Evolutionary conservation across 2,329 filamentous ascomycete genomes (phyloP).

Genomic region (Coniosporium uncinatum): DNA sequence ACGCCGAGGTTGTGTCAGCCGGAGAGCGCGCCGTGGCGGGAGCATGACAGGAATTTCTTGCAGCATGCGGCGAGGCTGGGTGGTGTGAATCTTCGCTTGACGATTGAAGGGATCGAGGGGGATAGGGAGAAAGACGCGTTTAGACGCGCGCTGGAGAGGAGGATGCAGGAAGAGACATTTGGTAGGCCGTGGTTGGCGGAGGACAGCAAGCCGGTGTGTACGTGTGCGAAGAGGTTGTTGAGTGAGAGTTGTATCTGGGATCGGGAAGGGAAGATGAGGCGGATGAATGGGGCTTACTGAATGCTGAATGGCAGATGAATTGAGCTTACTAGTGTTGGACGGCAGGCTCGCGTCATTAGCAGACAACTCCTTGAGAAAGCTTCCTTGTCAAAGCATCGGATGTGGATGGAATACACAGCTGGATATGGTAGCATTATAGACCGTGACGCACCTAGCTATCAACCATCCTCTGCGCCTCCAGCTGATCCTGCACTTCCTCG

Average conservation of each 20-base stretch:
- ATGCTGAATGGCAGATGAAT: too few relatives aligned
- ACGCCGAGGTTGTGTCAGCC: slow-evolving; percentile 5
- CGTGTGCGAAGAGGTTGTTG: slow-evolving; percentile 8
- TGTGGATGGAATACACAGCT: too few relatives aligned
- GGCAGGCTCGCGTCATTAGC: too few relatives aligned
- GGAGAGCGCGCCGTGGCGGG: background rate
- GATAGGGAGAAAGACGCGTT: slow-evolving; percentile 5
- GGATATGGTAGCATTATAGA: too few relatives aligned
- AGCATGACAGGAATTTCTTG: slow-evolving; percentile 6
- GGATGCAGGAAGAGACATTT: slow-evolving; percentile 3
- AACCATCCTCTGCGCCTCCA: background rate
- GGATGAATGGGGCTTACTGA: too few relatives aligned
- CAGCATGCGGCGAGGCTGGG: slow-evolving; percentile 7
- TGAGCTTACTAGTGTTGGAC: too few relatives aligned
- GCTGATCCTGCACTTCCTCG: background rate
- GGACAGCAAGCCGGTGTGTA: slow-evolving; percentile 3
- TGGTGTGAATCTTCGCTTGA: slow-evolving; percentile 8
- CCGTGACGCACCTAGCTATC: too few relatives aligned
- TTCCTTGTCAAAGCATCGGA: too few relatives aligned
- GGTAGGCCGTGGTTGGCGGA: slow-evolving; percentile 7
- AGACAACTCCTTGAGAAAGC: too few relatives aligned
- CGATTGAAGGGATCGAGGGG: slow-evolving; percentile 5
- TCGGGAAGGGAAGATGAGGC: slow-evolving; percentile 2
- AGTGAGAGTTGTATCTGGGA: slow-evolving; percentile 10
- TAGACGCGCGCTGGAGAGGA: slow-evolving; percentile 5